A percentile compares a stretch with the other conserved stretches of the same genome.
Conservation (phyloP, 2,329 filamentous ascomycete species). For the Fusarium sulawesiense region DNA sequence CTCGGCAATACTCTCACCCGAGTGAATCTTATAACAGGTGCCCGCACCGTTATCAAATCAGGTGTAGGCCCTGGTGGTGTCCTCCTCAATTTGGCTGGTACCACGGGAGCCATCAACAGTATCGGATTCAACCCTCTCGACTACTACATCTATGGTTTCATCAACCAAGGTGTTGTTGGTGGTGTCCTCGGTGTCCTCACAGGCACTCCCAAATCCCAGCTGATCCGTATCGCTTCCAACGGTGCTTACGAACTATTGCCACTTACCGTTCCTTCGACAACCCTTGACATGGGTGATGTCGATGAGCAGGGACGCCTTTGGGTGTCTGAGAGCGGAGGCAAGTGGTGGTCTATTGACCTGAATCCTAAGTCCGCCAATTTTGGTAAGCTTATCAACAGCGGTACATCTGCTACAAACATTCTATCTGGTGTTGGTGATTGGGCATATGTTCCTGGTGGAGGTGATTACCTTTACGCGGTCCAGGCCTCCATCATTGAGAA, state of each 20-base stretch:
- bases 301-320: constrained; percentile 6
- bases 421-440: constrained; percentile 3
- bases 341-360: constrained; percentile 11
- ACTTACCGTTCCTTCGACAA: neutral
- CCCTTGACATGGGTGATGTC: constrained; percentile 9
- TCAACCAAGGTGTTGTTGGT: neutral
- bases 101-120: constrained; percentile 2
- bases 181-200: neutral
- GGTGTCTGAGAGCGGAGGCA: constrained; percentile 5
- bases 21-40: neutral
- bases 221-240: constrained; percentile 6
- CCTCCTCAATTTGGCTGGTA: neutral
- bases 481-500: constrained; percentile 5
- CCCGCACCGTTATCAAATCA: neutral
- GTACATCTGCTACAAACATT: neutral
- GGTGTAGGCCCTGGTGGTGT: constrained; percentile 4
- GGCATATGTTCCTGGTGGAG: constrained; percentile 8
- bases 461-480: constrained; percentile 8
- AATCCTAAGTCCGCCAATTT: constrained; percentile 1
- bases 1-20: constrained; percentile 6
- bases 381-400: constrained; percentile 2
- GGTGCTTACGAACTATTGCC: neutral
- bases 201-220: neutral
- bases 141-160: constrained; percentile 6
- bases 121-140: constrained; percentile 10